A percentile compares a stretch with the other conserved stretches of the same genome.
Evolutionary conservation across 805 yeast genomes (phyloP).

Genomic region (Wickerhamiella sergipiensis): DNA sequence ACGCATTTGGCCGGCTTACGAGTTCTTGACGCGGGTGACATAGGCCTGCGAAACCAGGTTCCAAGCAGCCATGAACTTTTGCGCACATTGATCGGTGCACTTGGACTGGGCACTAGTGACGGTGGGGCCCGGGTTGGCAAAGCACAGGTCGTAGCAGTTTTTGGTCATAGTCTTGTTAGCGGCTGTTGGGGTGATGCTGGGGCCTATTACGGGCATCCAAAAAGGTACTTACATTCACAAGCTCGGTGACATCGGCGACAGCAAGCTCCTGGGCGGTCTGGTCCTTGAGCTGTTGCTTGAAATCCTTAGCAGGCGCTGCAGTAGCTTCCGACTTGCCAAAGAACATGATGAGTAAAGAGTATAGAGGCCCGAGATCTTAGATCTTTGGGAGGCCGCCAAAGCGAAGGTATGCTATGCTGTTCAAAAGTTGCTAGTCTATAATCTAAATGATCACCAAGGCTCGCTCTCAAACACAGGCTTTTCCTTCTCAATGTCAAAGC

Average conservation of each 20-base stretch:
- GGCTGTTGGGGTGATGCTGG: background rate
- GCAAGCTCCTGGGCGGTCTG: conserved; percentile 76
- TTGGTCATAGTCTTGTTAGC: conserved; percentile 47
- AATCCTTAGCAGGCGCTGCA: conserved; percentile 13
- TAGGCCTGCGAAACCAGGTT: conserved; percentile 68
- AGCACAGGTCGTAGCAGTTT: conserved; percentile 75
- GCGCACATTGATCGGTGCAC: conserved; percentile 67
- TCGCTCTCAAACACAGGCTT: conserved; percentile 4
- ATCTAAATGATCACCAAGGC: conserved; percentile 4
- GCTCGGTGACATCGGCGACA: conserved; percentile 78
- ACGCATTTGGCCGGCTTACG: background rate
- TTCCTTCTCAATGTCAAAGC: conserved; percentile 5
- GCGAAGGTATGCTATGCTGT: too few relatives aligned
- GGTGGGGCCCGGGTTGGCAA: conserved; percentile 42
- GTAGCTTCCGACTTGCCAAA: background rate
- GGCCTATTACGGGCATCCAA: background rate
- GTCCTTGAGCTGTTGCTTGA: conserved; percentile 53
- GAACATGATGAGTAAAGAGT: background rate
- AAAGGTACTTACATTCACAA: conserved; percentile 39
- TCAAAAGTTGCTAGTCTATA: too few relatives aligned
- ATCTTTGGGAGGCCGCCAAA: too few relatives aligned
- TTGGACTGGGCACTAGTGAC: conserved; percentile 39
- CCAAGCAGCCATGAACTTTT: conserved; percentile 87
- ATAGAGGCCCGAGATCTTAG: too few relatives aligned
- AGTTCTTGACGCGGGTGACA: conserved; percentile 49